These are phyloP conservation scores for Verticillium nubilum DNA, from an alignment of 2,329 filamentous ascomycete species.

Conservation along the genomic window DNA sequence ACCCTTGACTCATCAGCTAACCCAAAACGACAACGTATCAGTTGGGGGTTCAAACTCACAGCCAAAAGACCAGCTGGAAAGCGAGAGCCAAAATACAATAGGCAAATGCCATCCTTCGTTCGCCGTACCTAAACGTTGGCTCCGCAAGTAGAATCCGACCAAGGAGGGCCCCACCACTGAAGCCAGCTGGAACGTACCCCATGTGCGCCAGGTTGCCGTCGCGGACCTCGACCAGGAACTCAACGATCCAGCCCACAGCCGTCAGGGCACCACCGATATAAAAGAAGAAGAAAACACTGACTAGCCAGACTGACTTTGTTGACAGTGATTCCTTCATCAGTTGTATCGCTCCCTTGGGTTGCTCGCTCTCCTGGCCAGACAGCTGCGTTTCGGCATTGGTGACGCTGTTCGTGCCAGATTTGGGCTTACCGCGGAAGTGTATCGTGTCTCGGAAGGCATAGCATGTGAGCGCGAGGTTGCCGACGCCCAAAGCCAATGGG, in stretches of 20 bases:
- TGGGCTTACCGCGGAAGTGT: slow-evolving; percentile 12
- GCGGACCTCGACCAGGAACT: slow-evolving; percentile 57
- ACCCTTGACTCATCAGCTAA: slow-evolving; percentile 21
- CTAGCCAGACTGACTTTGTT: slow-evolving; percentile 46
- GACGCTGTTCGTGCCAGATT: neutral
- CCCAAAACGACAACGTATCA: neutral
- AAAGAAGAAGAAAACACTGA: slow-evolving; percentile 61
- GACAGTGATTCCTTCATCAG: slow-evolving; percentile 40
- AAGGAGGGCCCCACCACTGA: slow-evolving; percentile 51
- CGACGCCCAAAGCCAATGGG: slow-evolving; percentile 43
- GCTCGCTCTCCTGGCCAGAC: slow-evolving; percentile 12
- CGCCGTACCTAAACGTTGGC: slow-evolving; percentile 52
- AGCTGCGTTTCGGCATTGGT: neutral
- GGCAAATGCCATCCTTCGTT: slow-evolving; percentile 49
- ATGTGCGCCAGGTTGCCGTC: slow-evolving; percentile 49
- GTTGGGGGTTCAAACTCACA: slow-evolving; percentile 26
- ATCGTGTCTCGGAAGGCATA: slow-evolving; percentile 45
- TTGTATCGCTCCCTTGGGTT: slow-evolving; percentile 20
- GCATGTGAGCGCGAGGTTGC: slow-evolving; percentile 42
- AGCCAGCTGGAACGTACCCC: slow-evolving; percentile 58
- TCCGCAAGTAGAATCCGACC: slow-evolving; percentile 53
- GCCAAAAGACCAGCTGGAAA: slow-evolving; percentile 56
- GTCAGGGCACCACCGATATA: slow-evolving; percentile 52
- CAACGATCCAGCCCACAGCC: slow-evolving; percentile 57
- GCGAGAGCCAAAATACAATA: slow-evolving; percentile 47